These are phyloP conservation scores for Citrus sp. DNA, from an alignment of 345 rosid species.

Conservation along the genomic window DNA sequence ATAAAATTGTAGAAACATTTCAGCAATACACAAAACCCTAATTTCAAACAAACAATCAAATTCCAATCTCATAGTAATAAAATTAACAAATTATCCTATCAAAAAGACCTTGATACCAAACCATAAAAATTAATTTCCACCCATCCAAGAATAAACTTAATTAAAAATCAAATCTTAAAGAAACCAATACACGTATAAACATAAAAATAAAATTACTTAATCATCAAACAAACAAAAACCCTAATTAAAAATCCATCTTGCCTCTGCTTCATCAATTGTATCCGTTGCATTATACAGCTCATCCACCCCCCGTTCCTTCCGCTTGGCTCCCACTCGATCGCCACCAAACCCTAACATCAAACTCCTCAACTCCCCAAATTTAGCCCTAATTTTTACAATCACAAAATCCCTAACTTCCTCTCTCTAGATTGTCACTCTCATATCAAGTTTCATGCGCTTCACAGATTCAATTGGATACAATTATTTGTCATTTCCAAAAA, in stretches of 20 bases:
- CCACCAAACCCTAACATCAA: constrained; percentile 25
- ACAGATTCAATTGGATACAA: constrained; percentile 14
- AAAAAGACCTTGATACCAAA: not conserved
- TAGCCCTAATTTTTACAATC: not conserved
- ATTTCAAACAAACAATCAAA: not conserved
- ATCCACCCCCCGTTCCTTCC: constrained; percentile 30
- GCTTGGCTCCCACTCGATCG: constrained; percentile 33
- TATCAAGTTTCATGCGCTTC: not conserved
- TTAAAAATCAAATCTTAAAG: not conserved
- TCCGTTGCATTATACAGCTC: constrained; percentile 35
- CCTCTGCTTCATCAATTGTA: constrained; percentile 44
- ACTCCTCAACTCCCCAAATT: constrained; percentile 11
- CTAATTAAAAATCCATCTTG: constrained; percentile 33
- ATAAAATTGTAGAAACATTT: not conserved
- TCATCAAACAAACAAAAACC: constrained; percentile 9
- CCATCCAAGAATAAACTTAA: not conserved
- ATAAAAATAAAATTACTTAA: not conserved
- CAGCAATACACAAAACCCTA: not conserved
- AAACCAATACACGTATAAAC: not conserved
- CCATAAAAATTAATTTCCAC: not conserved
- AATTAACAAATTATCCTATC: not conserved
- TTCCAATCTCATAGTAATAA: not conserved
- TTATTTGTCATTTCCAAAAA: constrained; percentile 1
- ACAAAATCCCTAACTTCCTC: not conserved
- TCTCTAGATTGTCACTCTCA: constrained; percentile 9